phyloP scores from a whole-genome alignment of 2,329 filamentous ascomycete genomes.

The Colletotrichum sp. region DNA sequence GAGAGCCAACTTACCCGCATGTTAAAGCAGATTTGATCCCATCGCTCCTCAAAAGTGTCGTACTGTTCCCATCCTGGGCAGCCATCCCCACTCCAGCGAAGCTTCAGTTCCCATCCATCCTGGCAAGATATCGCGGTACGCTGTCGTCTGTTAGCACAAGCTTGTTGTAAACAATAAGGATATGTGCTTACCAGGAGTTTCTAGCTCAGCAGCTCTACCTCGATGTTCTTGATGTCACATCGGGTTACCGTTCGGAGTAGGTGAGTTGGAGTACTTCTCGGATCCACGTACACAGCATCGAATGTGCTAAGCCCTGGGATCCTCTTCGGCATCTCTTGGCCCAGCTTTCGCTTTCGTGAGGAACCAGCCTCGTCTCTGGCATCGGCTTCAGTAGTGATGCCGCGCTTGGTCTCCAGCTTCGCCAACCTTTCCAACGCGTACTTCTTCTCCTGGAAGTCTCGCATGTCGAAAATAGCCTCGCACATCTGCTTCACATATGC shows the following conservation, averaged over 20 bases:
- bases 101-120: background rate
- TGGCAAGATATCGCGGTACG: background rate
- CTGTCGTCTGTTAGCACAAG: background rate
- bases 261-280: too few relatives aligned
- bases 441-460: background rate
- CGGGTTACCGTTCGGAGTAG: too few relatives aligned
- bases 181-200: too few relatives aligned
- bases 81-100: background rate
- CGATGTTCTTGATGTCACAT: too few relatives aligned
- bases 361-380: too few relatives aligned
- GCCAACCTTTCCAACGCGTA: background rate
- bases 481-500: background rate
- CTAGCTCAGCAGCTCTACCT: too few relatives aligned
- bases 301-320: too few relatives aligned
- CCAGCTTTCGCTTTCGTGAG: background rate
- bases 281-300: too few relatives aligned
- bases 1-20: background rate
- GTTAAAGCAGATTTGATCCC: background rate
- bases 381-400: too few relatives aligned
- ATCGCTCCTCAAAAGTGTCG: background rate
- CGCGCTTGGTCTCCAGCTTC: too few relatives aligned
- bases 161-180: too few relatives aligned
- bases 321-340: background rate
- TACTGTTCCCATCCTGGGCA: background rate
- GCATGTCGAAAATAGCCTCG: background rate